Conservation (phyloP, 179 eudicot species). For the Pouteria campechiana region DNA sequence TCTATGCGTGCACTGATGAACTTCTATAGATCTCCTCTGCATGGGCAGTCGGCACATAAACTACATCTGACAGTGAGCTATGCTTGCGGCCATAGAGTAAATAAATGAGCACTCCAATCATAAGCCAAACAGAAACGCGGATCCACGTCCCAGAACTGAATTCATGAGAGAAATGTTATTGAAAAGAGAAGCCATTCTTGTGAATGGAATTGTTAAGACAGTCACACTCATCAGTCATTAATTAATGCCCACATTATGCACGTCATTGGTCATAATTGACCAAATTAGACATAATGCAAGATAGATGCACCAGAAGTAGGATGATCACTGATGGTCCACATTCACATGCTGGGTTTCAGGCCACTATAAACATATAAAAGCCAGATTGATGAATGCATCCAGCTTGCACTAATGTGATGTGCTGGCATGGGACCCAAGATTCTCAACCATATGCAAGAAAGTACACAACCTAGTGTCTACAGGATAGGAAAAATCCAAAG, state of each 20-base stretch:
- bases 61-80: slow-evolving; percentile 27
- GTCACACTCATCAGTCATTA: neutral
- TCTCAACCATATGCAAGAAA: too few relatives aligned
- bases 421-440: too few relatives aligned
- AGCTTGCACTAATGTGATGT: too few relatives aligned
- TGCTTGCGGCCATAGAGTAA: slow-evolving; percentile 47
- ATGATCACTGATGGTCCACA: neutral
- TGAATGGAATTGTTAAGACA: slow-evolving; percentile 1
- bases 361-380: too few relatives aligned
- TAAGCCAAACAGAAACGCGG: slow-evolving; percentile 60
- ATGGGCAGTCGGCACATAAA: slow-evolving; percentile 16
- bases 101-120: slow-evolving; percentile 39
- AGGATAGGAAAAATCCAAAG: neutral
- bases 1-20: too few relatives aligned
- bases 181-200: neutral
- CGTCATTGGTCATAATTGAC: neutral
- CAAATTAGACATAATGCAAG: neutral
- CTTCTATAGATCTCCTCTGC: slow-evolving; percentile 8
- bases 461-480: neutral
- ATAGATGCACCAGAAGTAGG: neutral
- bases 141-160: slow-evolving; percentile 50
- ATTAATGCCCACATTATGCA: too few relatives aligned
- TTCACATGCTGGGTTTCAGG: too few relatives aligned
- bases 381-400: too few relatives aligned
- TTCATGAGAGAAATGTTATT: neutral